These are phyloP conservation scores for Coriolopsis trogii DNA, from an alignment of 1,284 basidiomycete genomes.

Conservation along the genomic window DNA sequence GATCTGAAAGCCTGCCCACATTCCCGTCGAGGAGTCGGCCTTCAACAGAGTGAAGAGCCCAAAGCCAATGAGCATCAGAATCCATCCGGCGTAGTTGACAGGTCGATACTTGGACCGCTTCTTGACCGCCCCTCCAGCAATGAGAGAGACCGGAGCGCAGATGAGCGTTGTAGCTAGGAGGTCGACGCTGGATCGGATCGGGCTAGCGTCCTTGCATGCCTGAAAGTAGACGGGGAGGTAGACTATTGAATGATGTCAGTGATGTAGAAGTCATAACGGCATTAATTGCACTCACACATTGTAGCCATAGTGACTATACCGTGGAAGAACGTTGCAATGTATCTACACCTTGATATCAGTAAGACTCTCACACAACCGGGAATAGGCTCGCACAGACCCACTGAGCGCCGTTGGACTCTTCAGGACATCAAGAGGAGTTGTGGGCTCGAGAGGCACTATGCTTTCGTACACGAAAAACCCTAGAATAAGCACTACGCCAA, in stretches of 20 bases:
- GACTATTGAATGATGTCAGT: constrained; percentile 2
- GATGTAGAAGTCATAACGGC: neutral
- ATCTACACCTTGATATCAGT: neutral
- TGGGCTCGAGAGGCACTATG: constrained; percentile 19
- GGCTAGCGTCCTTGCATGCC: constrained; percentile 3
- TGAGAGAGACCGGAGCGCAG: constrained; percentile 3
- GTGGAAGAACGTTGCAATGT: constrained; percentile 13
- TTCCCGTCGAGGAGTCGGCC: constrained; percentile 6
- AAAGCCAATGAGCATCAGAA: constrained; percentile 15
- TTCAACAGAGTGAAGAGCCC: constrained; percentile 16
- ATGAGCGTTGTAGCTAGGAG: constrained; percentile 8
- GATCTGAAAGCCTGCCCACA: constrained; percentile 14
- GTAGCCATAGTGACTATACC: constrained; percentile 11
- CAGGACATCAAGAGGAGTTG: constrained; percentile 21
- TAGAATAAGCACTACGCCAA: constrained; percentile 39
- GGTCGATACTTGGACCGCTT: constrained; percentile 15
- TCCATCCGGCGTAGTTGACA: constrained; percentile 19
- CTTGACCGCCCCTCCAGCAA: constrained; percentile 16
- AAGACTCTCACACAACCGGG: neutral
- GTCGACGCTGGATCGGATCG: constrained; percentile 8
- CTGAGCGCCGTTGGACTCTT: constrained; percentile 20
- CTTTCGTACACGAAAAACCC: constrained; percentile 35
- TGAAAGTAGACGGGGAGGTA: constrained; percentile 23
- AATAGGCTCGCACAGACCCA: constrained; percentile 14
- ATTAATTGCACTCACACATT: constrained; percentile 11